Evolutionary conservation across 1,284 basidiomycete genomes (phyloP).

Genomic region (Pseudozyma sp.): DNA sequence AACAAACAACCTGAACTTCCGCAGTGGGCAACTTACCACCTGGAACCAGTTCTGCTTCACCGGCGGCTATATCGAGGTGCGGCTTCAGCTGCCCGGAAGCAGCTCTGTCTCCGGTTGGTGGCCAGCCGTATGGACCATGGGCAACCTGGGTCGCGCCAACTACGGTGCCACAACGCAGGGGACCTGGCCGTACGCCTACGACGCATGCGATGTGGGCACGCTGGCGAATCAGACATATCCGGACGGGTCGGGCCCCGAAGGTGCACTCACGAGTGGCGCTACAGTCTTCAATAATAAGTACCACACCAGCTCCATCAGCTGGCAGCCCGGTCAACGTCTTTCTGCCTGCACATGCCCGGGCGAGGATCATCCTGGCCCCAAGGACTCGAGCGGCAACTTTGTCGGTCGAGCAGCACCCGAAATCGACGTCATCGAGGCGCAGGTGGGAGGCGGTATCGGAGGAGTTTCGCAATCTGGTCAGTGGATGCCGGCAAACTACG

Average conservation of each 20-base stretch:
- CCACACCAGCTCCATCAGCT: slow-evolving; percentile 55
- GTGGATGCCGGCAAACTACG: slow-evolving; percentile 75
- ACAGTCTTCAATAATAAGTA: slow-evolving; percentile 72
- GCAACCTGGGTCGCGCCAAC: slow-evolving; percentile 73
- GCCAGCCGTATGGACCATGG: slow-evolving; percentile 86
- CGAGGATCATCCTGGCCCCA: slow-evolving; percentile 85
- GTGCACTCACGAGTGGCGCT: slow-evolving; percentile 84
- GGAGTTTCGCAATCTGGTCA: slow-evolving; percentile 84
- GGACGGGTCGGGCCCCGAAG: slow-evolving; percentile 32
- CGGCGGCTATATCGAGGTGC: slow-evolving; percentile 84
- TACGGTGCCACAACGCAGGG: slow-evolving; percentile 73
- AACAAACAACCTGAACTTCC: slow-evolving; percentile 76
- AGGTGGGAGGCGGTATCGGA: slow-evolving; percentile 63
- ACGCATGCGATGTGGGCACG: slow-evolving; percentile 60
- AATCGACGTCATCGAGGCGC: slow-evolving; percentile 78
- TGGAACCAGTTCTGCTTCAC: slow-evolving; percentile 97
- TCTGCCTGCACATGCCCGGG: slow-evolving; percentile 77
- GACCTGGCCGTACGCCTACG: slow-evolving; percentile 76
- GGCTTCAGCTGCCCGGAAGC: slow-evolving; percentile 83
- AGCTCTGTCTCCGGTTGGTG: slow-evolving; percentile 74
- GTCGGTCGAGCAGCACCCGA: slow-evolving; percentile 78
- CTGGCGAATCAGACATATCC: slow-evolving; percentile 59
- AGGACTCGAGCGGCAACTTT: slow-evolving; percentile 76
- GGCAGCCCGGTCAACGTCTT: slow-evolving; percentile 82
- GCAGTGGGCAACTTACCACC: slow-evolving; percentile 73